A percentile compares a stretch with the other conserved stretches of the same genome.
These are phyloP conservation scores for Dactylorhiza incarnata DNA, from an alignment of 106 monocot species.

Conservation along the genomic window DNA sequence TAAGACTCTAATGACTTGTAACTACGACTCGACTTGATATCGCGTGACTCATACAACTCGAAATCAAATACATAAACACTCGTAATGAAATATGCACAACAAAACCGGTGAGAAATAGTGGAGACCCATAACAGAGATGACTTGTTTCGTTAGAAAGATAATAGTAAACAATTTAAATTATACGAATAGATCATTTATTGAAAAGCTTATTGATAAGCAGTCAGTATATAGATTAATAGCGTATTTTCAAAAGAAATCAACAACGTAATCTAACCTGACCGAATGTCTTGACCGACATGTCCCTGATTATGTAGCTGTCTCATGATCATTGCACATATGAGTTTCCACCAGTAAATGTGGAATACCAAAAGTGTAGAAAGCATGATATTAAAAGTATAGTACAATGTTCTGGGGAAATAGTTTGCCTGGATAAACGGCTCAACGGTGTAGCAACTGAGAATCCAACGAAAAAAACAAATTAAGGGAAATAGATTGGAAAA, in stretches of 20 bases:
- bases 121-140: no score
- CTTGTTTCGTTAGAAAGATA: no score
- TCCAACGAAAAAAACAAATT: conserved; percentile 5
- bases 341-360: conserved; percentile 93
- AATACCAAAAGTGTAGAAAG: conserved; percentile 67
- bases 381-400: conserved; percentile 82
- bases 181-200: no score
- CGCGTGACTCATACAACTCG: no score
- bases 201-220: no score
- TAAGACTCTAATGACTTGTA: no score
- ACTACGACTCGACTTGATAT: no score
- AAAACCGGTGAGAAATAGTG: no score
- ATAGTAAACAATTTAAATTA: no score
- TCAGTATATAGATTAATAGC: no score
- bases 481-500: background rate
- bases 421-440: conserved; percentile 19
- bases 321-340: conserved; percentile 75
- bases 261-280: conserved; percentile 55
- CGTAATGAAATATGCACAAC: no score
- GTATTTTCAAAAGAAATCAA: background rate
- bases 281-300: conserved; percentile 88
- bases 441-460: conserved; percentile 51
- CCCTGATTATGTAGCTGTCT: conserved; percentile 68
- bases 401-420: conserved; percentile 33
- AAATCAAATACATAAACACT: no score